Conservation (phyloP, 257 asterid genomes). For the Linderniella brevidens region DNA sequence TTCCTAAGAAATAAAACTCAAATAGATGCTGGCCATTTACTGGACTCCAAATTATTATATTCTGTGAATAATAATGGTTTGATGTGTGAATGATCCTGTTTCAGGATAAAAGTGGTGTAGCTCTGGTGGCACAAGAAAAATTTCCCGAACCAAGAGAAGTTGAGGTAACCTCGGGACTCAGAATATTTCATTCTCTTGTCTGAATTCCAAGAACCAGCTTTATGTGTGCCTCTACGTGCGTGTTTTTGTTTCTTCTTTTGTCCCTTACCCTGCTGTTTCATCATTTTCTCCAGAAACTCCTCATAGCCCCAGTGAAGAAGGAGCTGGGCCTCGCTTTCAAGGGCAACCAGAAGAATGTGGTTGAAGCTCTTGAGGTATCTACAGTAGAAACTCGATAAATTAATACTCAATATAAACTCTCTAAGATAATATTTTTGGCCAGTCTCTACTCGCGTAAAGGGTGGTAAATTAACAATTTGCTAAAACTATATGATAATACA, state of each 20-base stretch:
- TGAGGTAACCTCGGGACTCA: slow-evolving; percentile 29
- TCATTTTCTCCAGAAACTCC: slow-evolving; percentile 35
- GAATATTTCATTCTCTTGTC: slow-evolving; percentile 2
- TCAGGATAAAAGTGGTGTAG: slow-evolving; percentile 66
- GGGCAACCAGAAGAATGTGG: slow-evolving; percentile 58
- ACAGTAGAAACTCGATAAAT: too few species aligned
- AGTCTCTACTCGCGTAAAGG: too few species aligned
- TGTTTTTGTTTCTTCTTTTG: too few species aligned
- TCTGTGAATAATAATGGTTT: neutral
- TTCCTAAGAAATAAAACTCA: too few species aligned
- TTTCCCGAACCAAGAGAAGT: slow-evolving; percentile 66
- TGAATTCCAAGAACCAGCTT: too few species aligned
- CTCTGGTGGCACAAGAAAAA: slow-evolving; percentile 64
- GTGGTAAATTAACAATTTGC: too few species aligned
- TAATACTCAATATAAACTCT: too few species aligned
- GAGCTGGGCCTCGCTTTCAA: slow-evolving; percentile 75
- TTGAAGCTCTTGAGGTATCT: slow-evolving; percentile 59
- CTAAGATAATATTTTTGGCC: too few species aligned
- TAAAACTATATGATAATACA: too few species aligned
- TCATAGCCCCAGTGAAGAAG: slow-evolving; percentile 59
- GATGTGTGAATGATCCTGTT: slow-evolving; percentile 2
- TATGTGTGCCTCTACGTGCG: too few species aligned
- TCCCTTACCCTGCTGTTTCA: slow-evolving; percentile 3
- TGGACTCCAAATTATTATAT: neutral
- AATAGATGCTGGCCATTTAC: too few species aligned